These are phyloP conservation scores for Curvularia spicifera DNA, from an alignment of 2,329 filamentous ascomycete genomes.

Conservation along the genomic window DNA sequence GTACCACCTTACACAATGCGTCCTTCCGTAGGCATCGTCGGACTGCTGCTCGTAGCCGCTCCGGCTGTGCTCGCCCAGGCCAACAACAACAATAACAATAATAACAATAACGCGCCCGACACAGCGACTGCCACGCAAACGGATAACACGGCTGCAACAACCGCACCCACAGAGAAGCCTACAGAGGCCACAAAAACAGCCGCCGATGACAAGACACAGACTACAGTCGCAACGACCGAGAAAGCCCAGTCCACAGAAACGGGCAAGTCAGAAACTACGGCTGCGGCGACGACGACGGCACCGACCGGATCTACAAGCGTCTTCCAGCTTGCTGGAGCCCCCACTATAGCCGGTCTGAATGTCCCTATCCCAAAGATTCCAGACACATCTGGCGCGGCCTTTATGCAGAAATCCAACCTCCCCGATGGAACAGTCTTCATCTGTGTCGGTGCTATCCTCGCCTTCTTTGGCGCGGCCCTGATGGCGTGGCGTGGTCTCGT, in stretches of 20 bases:
- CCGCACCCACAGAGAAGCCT: constrained; percentile 14
- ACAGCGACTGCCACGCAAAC: constrained; percentile 35
- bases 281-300: constrained; percentile 22
- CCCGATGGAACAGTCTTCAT: constrained; percentile 98
- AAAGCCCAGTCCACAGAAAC: constrained; percentile 3
- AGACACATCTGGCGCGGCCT: constrained; percentile 82
- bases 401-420: constrained; percentile 83
- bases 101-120: constrained; percentile 30
- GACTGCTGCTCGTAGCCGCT: constrained; percentile 40
- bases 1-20: constrained; percentile 36
- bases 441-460: constrained; percentile 85
- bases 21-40: constrained; percentile 38
- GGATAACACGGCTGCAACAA: constrained; percentile 27
- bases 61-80: constrained; percentile 43
- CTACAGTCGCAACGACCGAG: constrained; percentile 18
- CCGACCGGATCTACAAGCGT: constrained; percentile 41
- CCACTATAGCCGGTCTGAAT: constrained; percentile 63
- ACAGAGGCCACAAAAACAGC: constrained; percentile 20
- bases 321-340: constrained; percentile 45
- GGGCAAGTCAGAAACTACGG: constrained; percentile 15
- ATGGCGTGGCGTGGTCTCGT: constrained; percentile 87
- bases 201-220: constrained; percentile 5
- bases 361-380: constrained; percentile 78
- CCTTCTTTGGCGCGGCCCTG: constrained; percentile 79
- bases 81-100: constrained; percentile 16